phyloP scores from a whole-genome alignment of 768 basidiomycete species.

The Tylopilus felleus region DNA sequence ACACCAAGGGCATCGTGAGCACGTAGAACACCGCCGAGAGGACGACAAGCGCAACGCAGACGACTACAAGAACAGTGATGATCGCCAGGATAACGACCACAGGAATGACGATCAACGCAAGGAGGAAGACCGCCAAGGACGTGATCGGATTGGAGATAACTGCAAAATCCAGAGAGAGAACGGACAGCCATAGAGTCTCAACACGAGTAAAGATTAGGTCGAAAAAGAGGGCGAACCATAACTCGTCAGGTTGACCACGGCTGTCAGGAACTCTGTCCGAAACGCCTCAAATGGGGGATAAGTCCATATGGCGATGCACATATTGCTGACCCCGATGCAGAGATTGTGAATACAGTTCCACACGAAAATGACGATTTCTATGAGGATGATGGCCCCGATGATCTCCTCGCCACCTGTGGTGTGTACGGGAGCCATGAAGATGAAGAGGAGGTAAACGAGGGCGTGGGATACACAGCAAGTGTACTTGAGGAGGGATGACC shows the following conservation, averaged over 20 bases:
- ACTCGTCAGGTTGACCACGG: constrained; percentile 2
- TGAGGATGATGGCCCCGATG: no score
- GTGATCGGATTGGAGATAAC: not conserved
- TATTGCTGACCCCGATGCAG: constrained; percentile 3
- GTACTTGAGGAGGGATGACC: no score
- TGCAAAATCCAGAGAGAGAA: not conserved
- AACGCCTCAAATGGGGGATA: constrained; percentile 25
- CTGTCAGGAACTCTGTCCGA: constrained; percentile 11
- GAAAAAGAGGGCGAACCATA: not conserved
- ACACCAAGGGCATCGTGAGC: not conserved
- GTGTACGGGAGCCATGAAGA: no score
- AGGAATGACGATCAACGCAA: not conserved
- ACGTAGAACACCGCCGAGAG: not conserved
- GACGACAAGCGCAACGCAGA: not conserved
- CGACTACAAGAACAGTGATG: not conserved
- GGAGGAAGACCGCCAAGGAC: not conserved
- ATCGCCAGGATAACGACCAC: not conserved
- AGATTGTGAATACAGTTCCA: constrained; percentile 9
- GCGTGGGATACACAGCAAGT: no score
- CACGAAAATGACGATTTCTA: not conserved
- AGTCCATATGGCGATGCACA: constrained; percentile 14
- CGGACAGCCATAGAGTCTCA: not conserved
- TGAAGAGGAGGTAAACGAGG: no score
- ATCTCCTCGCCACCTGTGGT: no score
- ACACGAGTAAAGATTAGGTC: not conserved